Conservation (phyloP, 768 basidiomycete species). For the Hericium erinaceus region DNA sequence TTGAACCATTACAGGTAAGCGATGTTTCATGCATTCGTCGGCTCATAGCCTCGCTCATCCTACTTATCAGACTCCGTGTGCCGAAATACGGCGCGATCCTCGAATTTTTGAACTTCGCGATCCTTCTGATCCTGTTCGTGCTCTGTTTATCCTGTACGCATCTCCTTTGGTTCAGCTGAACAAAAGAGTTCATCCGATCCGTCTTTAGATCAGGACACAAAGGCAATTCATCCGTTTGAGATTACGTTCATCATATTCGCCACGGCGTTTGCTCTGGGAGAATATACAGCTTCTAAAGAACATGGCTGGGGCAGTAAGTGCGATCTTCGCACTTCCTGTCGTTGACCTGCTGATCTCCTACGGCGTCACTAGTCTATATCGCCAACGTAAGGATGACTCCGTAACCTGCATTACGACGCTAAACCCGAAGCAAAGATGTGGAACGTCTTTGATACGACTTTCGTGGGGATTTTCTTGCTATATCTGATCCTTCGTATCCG, state of each 20-base stretch:
- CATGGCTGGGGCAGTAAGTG: slow-evolving; percentile 80
- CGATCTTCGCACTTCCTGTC: neutral
- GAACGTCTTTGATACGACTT: slow-evolving; percentile 82
- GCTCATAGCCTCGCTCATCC: too few relatives aligned
- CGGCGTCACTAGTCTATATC: slow-evolving; percentile 54
- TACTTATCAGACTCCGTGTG: slow-evolving; percentile 56
- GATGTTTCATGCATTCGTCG: neutral
- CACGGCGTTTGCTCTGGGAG: slow-evolving; percentile 70
- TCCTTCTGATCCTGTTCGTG: slow-evolving; percentile 60
- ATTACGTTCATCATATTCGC: slow-evolving; percentile 67
- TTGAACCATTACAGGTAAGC: slow-evolving; percentile 76
- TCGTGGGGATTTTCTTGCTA: slow-evolving; percentile 57
- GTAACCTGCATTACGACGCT: neutral
- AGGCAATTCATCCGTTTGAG: slow-evolving; percentile 52
- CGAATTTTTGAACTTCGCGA: slow-evolving; percentile 69
- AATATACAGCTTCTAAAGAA: slow-evolving; percentile 81
- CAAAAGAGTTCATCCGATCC: neutral
- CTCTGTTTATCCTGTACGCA: slow-evolving; percentile 60
- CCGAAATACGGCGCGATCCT: slow-evolving; percentile 71
- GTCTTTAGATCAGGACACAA: slow-evolving; percentile 44
- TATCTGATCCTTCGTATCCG: slow-evolving; percentile 41
- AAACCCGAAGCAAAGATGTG: slow-evolving; percentile 48
- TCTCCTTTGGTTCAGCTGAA: slow-evolving; percentile 5
- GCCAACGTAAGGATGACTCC: slow-evolving; percentile 49
- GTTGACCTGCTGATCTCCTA: slow-evolving; percentile 1